A percentile compares a stretch with the other conserved stretches of the same genome.
Conservation (phyloP, 2,329 filamentous ascomycete genomes). For the Colletotrichum cordylinicola region DNA sequence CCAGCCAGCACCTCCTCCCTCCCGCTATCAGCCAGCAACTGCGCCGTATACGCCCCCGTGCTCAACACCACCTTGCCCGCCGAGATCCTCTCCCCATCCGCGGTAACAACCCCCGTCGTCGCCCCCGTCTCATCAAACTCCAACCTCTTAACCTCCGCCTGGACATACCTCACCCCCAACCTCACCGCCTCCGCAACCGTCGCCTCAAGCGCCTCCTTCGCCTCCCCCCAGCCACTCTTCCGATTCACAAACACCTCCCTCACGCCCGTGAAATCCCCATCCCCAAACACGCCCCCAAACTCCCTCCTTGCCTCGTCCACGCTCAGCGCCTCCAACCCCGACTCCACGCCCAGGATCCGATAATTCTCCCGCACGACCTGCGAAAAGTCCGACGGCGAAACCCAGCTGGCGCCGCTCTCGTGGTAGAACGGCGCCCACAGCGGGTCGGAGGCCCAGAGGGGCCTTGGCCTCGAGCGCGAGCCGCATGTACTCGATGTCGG, state of each 20-base stretch:
- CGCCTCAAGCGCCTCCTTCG: constrained; percentile 54
- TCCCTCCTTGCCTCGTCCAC: constrained; percentile 52
- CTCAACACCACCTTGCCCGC: constrained; percentile 56
- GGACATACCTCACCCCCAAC: constrained; percentile 57
- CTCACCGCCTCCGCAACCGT: constrained; percentile 52
- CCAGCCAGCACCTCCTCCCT: constrained; percentile 50
- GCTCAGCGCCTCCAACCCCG: constrained; percentile 44
- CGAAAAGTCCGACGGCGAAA: constrained; percentile 29
- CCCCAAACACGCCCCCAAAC: constrained; percentile 57
- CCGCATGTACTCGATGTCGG: constrained; percentile 32
- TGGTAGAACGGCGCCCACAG: constrained; percentile 34
- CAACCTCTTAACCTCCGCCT: constrained; percentile 47
- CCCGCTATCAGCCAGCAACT: constrained; percentile 48
- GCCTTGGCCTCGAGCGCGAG: constrained; percentile 34
- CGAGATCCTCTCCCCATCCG: constrained; percentile 45
- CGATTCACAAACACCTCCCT: constrained; percentile 59
- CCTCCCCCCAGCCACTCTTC: constrained; percentile 62
- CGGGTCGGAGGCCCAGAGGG: constrained; percentile 30
- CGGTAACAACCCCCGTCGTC: constrained; percentile 55
- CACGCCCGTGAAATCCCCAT: constrained; percentile 58
- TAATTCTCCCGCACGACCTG: constrained; percentile 40
- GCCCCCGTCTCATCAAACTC: constrained; percentile 42
- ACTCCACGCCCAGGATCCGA: constrained; percentile 27
- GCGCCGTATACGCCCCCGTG: constrained; percentile 56
- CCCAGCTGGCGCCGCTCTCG: constrained; percentile 46